Conservation (phyloP, 805 yeast genomes). For the Kregervanrija pseudodelftensis region DNA sequence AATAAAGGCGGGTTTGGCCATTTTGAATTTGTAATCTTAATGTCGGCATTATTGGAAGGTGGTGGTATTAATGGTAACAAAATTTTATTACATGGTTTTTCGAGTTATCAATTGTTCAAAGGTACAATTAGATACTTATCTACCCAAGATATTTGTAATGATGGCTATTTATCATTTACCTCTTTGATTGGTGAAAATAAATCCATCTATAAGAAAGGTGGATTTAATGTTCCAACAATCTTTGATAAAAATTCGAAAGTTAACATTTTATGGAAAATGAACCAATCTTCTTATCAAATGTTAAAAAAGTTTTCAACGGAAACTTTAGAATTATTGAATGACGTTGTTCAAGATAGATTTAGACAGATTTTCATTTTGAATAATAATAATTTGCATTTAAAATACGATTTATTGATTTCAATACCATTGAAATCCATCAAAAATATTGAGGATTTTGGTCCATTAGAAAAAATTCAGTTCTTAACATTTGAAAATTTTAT, state of each 20-base stretch:
- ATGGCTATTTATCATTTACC: conserved; percentile 63
- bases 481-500: conserved; percentile 62
- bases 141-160: conserved; percentile 57
- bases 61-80: conserved; percentile 73
- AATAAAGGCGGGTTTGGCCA: conserved; percentile 80
- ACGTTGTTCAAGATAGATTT: conserved; percentile 78
- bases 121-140: conserved; percentile 81
- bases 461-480: conserved; percentile 66
- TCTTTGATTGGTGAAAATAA: conserved; percentile 42
- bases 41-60: conserved; percentile 78
- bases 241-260: conserved; percentile 72
- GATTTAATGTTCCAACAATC: conserved; percentile 67
- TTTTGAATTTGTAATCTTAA: conserved; percentile 76
- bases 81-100: conserved; percentile 77
- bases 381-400: conserved; percentile 44
- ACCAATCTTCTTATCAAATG: conserved; percentile 54
- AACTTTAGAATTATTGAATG: conserved; percentile 64
- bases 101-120: conserved; percentile 88
- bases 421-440: conserved; percentile 38
- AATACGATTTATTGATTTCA: conserved; percentile 58
- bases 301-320: conserved; percentile 61
- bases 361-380: conserved; percentile 66
- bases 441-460: conserved; percentile 44
- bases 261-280: conserved; percentile 77
- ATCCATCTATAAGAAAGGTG: conserved; percentile 43